A percentile compares a stretch with the other conserved stretches of the same genome.
These are phyloP conservation scores for Acorus calamus DNA, from an alignment of 106 monocot species.

Conservation along the genomic window DNA sequence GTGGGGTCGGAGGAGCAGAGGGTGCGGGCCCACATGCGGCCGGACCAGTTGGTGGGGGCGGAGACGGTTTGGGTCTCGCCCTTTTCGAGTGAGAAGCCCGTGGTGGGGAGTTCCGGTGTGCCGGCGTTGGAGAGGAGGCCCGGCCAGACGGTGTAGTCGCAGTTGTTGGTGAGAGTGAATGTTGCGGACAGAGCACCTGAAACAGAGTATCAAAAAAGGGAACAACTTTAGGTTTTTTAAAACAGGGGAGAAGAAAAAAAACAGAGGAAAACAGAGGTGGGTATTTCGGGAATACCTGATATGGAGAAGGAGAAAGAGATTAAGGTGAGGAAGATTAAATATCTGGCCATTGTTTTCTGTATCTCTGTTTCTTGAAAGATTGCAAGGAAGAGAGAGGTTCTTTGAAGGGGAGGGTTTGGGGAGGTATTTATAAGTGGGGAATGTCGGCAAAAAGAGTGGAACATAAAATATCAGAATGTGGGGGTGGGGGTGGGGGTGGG, in stretches of 20 bases:
- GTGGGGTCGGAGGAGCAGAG: conserved; percentile 46
- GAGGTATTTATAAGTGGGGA: background rate
- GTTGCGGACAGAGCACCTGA: conserved; percentile 26
- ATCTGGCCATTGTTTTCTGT: too few species aligned
- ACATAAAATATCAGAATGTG: conserved; percentile 13
- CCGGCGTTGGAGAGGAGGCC: conserved; percentile 74
- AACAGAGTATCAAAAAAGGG: background rate
- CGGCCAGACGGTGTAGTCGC: conserved; percentile 83
- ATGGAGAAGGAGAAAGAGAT: too few species aligned
- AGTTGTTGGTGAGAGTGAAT: conserved; percentile 82
- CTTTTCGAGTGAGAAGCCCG: conserved; percentile 31
- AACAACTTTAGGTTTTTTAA: background rate
- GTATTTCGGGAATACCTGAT: too few species aligned
- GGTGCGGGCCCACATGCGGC: conserved; percentile 77
- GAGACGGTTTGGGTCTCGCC: conserved; percentile 31
- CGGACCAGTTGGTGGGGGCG: conserved; percentile 68
- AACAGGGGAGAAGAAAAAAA: background rate
- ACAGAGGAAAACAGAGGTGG: too few species aligned
- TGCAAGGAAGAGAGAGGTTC: background rate
- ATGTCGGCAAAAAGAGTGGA: conserved; percentile 8
- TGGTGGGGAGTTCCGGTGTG: conserved; percentile 29
- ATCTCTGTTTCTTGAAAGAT: too few species aligned
- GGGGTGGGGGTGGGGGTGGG: background rate
- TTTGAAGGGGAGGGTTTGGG: conserved; percentile 14
- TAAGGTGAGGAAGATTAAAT: too few species aligned